Evolutionary conservation across 2,329 filamentous ascomycete species (phyloP).

Genomic region (Scortechinia acanthostroma): DNA sequence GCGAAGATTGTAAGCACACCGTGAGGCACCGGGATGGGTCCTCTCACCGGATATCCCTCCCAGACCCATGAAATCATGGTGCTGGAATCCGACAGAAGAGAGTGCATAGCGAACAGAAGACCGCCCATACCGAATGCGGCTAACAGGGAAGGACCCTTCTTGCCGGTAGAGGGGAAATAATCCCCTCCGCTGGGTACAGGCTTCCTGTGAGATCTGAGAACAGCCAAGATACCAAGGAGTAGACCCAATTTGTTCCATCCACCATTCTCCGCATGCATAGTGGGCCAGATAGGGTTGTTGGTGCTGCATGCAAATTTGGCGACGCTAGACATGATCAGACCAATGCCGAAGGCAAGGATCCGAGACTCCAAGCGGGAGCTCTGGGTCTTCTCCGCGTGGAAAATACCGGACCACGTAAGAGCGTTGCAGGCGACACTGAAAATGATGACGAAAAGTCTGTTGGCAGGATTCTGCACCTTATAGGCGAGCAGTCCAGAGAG

Average conservation of each 20-base stretch:
- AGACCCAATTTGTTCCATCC: slow-evolving; percentile 86
- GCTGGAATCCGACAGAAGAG: slow-evolving; percentile 88
- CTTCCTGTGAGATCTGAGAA: slow-evolving; percentile 67
- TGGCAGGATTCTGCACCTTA: slow-evolving; percentile 63
- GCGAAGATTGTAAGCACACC: slow-evolving; percentile 78
- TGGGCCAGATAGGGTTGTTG: slow-evolving; percentile 95
- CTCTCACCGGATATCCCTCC: slow-evolving; percentile 88
- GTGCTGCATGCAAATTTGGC: slow-evolving; percentile 90
- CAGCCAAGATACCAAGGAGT: slow-evolving; percentile 67
- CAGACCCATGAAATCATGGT: slow-evolving; percentile 99
- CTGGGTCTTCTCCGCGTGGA: slow-evolving; percentile 71
- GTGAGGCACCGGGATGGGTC: slow-evolving; percentile 82
- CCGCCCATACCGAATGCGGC: slow-evolving; percentile 75
- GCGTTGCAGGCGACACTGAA: slow-evolving; percentile 76
- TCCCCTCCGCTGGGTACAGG: background rate
- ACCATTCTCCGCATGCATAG: slow-evolving; percentile 82
- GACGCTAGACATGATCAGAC: slow-evolving; percentile 76
- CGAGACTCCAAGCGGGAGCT: slow-evolving; percentile 72
- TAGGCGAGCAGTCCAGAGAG: slow-evolving; percentile 76
- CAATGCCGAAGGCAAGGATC: slow-evolving; percentile 73
- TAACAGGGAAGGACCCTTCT: slow-evolving; percentile 60
- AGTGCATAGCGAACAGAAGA: slow-evolving; percentile 83
- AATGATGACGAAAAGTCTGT: slow-evolving; percentile 73
- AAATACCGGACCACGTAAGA: slow-evolving; percentile 76
- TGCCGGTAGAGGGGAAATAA: background rate